phyloP scores from a whole-genome alignment of 768 basidiomycete species.

The Hydnomerulius pinastri region DNA sequence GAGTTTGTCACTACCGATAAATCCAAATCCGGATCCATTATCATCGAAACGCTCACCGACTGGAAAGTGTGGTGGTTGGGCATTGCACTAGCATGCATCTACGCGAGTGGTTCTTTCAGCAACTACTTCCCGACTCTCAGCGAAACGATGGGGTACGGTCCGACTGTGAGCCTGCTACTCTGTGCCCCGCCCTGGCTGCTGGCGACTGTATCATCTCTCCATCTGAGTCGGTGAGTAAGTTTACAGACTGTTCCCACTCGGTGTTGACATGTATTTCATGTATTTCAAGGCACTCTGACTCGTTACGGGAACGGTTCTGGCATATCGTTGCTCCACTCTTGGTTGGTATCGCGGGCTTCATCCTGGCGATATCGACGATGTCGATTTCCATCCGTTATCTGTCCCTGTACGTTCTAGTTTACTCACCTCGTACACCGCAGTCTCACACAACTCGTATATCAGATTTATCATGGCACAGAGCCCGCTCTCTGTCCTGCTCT shows the following conservation, averaged over 20 bases:
- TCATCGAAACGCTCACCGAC: slow-evolving; percentile 60
- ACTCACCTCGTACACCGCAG: background rate
- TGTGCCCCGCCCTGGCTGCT: slow-evolving; percentile 36
- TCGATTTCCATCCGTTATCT: slow-evolving; percentile 52
- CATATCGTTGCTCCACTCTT: slow-evolving; percentile 57
- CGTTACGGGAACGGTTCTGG: slow-evolving; percentile 63
- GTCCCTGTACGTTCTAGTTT: slow-evolving; percentile 45
- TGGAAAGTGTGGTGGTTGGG: slow-evolving; percentile 83
- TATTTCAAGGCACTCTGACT: slow-evolving; percentile 62
- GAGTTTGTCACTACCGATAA: slow-evolving; percentile 45
- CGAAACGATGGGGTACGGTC: slow-evolving; percentile 1
- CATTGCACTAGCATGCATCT: slow-evolving; percentile 55
- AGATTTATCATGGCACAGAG: slow-evolving; percentile 75
- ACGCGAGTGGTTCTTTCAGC: slow-evolving; percentile 64
- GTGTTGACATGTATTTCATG: background rate
- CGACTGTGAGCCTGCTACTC: background rate
- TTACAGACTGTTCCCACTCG: too few relatives aligned
- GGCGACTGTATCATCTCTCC: slow-evolving; percentile 54
- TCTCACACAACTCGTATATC: background rate
- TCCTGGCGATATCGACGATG: slow-evolving; percentile 62
- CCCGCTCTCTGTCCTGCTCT: slow-evolving; percentile 66
- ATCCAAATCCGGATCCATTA: slow-evolving; percentile 39
- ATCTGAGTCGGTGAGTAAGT: slow-evolving; percentile 43
- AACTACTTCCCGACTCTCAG: slow-evolving; percentile 56
- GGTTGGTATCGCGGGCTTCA: slow-evolving; percentile 63